phyloP scores from a whole-genome alignment of 2,329 filamentous ascomycete species.

The Neopestalotiopsis sp. region DNA sequence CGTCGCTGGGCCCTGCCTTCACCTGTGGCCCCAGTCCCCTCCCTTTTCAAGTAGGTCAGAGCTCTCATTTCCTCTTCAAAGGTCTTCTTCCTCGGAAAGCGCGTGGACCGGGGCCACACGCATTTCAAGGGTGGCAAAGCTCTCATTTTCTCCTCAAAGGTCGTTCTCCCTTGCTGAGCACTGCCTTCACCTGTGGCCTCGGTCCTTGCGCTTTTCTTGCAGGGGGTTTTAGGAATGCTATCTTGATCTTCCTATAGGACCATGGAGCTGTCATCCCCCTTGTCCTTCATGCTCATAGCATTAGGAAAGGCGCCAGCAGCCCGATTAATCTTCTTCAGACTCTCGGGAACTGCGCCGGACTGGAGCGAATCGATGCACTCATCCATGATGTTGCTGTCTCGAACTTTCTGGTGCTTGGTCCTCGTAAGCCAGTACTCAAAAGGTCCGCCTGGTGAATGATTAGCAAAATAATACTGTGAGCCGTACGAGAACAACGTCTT shows the following conservation, averaged over 20 bases:
- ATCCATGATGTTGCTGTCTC: conserved; percentile 40
- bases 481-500: background rate
- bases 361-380: conserved; percentile 42
- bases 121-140: too few relatives aligned
- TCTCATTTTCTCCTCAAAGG: too few relatives aligned
- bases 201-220: background rate
- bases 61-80: too few relatives aligned
- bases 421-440: conserved; percentile 54
- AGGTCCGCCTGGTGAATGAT: conserved; percentile 41
- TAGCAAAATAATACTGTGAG: background rate
- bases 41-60: too few relatives aligned
- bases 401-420: conserved; percentile 44
- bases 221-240: background rate
- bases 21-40: too few relatives aligned
- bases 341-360: conserved; percentile 42
- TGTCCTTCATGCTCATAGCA: conserved; percentile 12
- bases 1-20: too few relatives aligned
- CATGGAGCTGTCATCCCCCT: conserved; percentile 6
- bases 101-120: too few relatives aligned
- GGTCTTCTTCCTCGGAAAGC: too few relatives aligned
- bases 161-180: too few relatives aligned
- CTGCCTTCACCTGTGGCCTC: too few relatives aligned
- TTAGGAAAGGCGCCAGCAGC: conserved; percentile 43
- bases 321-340: conserved; percentile 40
- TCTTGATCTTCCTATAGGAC: background rate